Evolutionary conservation across 2,329 filamentous ascomycete genomes (phyloP), one percentile per base, ranked within the genome.

Genomic region (Tricladium varicosporioides): DNA sequence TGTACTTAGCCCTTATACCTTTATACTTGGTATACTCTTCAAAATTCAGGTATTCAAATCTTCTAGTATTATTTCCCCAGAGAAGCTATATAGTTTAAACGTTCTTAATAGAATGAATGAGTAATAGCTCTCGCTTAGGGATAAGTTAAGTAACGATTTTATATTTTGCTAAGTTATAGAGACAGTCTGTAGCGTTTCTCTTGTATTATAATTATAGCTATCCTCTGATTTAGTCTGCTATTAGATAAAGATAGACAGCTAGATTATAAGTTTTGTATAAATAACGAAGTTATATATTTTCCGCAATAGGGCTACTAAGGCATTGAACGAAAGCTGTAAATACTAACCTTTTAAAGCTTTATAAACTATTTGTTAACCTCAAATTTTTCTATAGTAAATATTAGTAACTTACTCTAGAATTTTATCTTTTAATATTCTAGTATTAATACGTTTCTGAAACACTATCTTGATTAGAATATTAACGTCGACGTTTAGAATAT

Each of bases 41-140:
- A 54, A 62, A 19, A 64, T 71, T 54, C 13, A 60, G 16, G 69
- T 57, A 15, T 75, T 74, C 47, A 68, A 70, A 57, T 67, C 53
- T 7, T 67, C 65, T 11, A 65, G 69, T 44, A 31, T 75, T 50
- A 65, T 70, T 53, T 70, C 49, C 44, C 51, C 64, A 11, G 62
- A 73, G 58, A 70, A 73, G 54, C 50, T 74, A 3, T 74, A 73
- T 51, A 68, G 65, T 49, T 64, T 74, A 15, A 48, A 61, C n/a
- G 67, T 75, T 53, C 54, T 69, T 27, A 56, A 70, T 59, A 64
- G 67, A 19, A 53, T 67, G 5, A 67, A 70, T 50, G 32, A 74
- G 62, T 65, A 74, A 62, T 59, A 61, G 60, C 50, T 75, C 45
- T 67, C 59, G 58, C 50, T 75, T 1, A 70, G 69, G 55, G 60